Evolutionary conservation across 305 asterid genomes (phyloP), one percentile per base, ranked within the genome.

Genomic region (Fraxinus baroniana): DNA sequence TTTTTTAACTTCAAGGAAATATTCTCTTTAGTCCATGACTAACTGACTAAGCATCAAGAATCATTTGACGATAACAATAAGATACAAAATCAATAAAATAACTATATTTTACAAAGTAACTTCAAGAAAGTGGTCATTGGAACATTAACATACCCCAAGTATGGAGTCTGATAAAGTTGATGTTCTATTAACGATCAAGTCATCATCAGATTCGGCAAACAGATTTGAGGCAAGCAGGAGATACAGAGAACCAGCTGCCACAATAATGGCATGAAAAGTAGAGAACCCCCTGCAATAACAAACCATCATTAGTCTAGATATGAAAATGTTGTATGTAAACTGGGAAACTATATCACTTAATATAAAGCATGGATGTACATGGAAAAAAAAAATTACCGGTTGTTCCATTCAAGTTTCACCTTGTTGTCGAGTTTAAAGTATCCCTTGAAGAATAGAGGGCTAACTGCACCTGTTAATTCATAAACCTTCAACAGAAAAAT

Each of bases 221-320:
- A 92, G 93, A 86, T 86, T 93, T 1, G 97, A 92, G 82, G 57
- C 87, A 82, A 86, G 87, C 88, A 94, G 83, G 87, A 95, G 90
- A 90, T 93, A 90, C 8, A 91, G 87, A 81, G 97, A 88, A 88
- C 89, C 94, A 82, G 85, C 85, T 24, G 94, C 91, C 76, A 85
- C 99, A 62, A 90, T 81, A 81, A 95, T 76, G 28, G 99, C 95
- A 74, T 94, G 99, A 84, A 95, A 89, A 76, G 97, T 93, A 78
- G 99, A 95, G 91, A 95, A 93, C 1, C 97, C 97, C 88, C 99
- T 95, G 94, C 68, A 83, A 60, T 22, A 77, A 73, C 60, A 82
- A 64, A 46, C 64, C 30, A 60, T 36, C 57, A 35, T 2, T 76
- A 66, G 1, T 33, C 73, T 33, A 77, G 81, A 75, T 22, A 66